phyloP scores from a whole-genome alignment of 768 basidiomycete species.

The Gloeostereum incarnatum region DNA sequence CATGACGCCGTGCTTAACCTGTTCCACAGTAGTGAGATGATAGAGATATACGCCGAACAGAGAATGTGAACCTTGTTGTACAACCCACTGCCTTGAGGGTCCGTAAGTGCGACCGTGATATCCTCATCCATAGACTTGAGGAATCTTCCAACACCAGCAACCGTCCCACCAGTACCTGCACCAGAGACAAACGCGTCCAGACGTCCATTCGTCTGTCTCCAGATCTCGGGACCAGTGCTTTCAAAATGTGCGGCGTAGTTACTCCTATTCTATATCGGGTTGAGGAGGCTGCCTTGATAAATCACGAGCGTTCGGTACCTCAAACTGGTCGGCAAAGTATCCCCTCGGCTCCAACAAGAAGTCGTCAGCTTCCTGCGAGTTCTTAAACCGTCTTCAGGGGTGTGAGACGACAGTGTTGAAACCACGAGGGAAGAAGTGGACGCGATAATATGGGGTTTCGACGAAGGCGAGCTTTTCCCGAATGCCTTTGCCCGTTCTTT shows the following conservation, averaged over 20 bases:
- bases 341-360: constrained; percentile 55
- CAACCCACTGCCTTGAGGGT: constrained; percentile 91
- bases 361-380: constrained; percentile 28
- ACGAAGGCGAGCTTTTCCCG: constrained; percentile 31
- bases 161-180: constrained; percentile 94
- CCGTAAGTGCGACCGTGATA: constrained; percentile 67
- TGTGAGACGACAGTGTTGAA: constrained; percentile 35
- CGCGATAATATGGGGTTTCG: constrained; percentile 21
- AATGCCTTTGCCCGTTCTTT: constrained; percentile 70
- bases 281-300: neutral
- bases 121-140: constrained; percentile 67
- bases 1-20: constrained; percentile 93
- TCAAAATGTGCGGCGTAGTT: constrained; percentile 86
- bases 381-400: constrained; percentile 6
- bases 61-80: constrained; percentile 69
- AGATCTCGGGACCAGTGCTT: constrained; percentile 93
- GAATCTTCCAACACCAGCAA: constrained; percentile 76
- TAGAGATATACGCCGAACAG: neutral
- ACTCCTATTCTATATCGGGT: constrained; percentile 55
- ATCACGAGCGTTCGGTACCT: constrained; percentile 28
- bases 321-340: constrained; percentile 96
- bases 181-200: constrained; percentile 85
- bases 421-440: constrained; percentile 40
- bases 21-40: neutral
- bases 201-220: constrained; percentile 81